Evolutionary conservation across 2,329 filamentous ascomycete species (phyloP), one percentile per base, ranked within the genome.

Genomic region (Cryphonectria japonica): DNA sequence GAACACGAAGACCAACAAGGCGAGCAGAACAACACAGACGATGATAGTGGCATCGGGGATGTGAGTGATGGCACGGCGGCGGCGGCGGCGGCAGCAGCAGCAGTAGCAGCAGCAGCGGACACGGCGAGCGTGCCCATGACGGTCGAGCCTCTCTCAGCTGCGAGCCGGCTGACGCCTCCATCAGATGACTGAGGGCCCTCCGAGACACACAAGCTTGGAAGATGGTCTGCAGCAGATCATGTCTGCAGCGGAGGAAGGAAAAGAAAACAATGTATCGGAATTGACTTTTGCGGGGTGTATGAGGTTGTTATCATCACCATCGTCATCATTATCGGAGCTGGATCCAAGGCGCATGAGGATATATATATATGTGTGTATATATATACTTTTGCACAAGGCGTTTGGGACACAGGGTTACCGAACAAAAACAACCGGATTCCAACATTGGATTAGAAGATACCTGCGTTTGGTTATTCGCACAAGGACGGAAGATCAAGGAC

Each of bases 21-120:
- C 22, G 69, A 73, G 19, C 67, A 67, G 43, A 66, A 71, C 66
- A 69, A 46, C 62, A 59, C 69, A 61, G 72, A 73, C 52, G 72
- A 71, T 61, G 72, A 73, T 43, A 73, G 72, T n/a, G 72, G 72
- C 19, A 52, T 73, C 26, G 72, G 69, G 16, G 72, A 73, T 39
- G 67, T 73, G 43, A 59, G 70, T 43, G 72, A 73, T 52, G 69
- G 50, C n/a, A 41, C 67, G 16, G 54, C 61, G 19, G 67, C 46
- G n/a, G 46, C 63, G 50, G n/a, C 41, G 19, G 64, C 67, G 9
- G 41, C 61, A 4, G 39, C 64, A 3, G 60, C 60, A 5, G 22
- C 13, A 2, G 60, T 37, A 16, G 43, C 43, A 22, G 13, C 16
- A 22, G 43, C 43, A 8, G 43, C 43, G 43, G 43, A 22, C 16